Conservation (phyloP, 495 filamentous ascomycete species). For the Aspergillus homomorphus region DNA sequence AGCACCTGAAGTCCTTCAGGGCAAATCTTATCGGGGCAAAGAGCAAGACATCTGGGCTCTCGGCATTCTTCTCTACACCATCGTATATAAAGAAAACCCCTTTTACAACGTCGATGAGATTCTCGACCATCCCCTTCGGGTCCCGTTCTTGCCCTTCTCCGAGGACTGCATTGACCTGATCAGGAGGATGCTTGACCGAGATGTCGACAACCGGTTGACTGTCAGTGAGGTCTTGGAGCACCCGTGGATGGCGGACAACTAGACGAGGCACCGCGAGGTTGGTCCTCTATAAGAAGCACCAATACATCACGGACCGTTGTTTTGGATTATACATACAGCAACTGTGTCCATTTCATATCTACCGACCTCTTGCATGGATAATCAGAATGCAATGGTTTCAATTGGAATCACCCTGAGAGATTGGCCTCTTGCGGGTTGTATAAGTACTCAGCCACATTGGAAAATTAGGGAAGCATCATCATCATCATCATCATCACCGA, state of each 20-base stretch:
- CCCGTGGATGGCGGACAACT: slow-evolving; percentile 59
- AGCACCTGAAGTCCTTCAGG: slow-evolving; percentile 93
- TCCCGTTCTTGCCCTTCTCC: slow-evolving; percentile 83
- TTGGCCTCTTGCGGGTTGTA: neutral
- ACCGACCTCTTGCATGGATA: neutral
- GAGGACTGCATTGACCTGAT: slow-evolving; percentile 89
- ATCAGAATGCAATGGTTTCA: neutral
- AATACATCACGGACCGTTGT: neutral
- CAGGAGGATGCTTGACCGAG: slow-evolving; percentile 82
- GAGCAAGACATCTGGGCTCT: slow-evolving; percentile 98
- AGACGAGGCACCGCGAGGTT: neutral
- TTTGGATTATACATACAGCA: slow-evolving; percentile 5
- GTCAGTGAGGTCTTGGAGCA: slow-evolving; percentile 85
- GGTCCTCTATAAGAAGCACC: neutral
- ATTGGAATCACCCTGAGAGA: neutral
- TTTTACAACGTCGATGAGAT: slow-evolving; percentile 99
- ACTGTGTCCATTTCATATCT: neutral
- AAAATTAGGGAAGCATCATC: neutral
- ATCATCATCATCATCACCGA: too few species aligned
- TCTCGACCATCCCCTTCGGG: slow-evolving; percentile 90
- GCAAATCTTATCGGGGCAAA: slow-evolving; percentile 88
- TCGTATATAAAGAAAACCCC: slow-evolving; percentile 98
- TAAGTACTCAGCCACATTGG: neutral
- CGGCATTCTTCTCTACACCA: slow-evolving; percentile 96
- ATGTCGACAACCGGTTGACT: slow-evolving; percentile 74